Base-by-base conservation (phyloP, 768 basidiomycete genomes). In the Suillus discolor region DNA sequence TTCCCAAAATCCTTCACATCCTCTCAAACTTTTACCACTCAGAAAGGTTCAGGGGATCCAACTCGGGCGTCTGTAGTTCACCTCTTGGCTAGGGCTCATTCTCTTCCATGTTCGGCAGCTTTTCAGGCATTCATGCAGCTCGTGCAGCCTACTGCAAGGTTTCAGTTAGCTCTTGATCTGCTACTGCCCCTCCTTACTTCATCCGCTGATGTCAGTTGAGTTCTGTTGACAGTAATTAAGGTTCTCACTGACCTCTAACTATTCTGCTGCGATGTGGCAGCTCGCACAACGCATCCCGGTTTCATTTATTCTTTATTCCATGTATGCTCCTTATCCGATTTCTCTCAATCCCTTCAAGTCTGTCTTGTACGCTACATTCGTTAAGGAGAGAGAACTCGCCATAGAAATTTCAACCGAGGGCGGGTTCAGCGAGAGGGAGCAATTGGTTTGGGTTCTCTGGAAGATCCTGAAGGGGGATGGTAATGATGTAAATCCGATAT, bases 371-470 rank as follows among this genome's bases (percentile, higher is more conserved):
- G 82, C 84, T 67, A 87, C 88, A 7, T 93, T 92, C 72, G 72
- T 85, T 45, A 86, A 83, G 73, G 92, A 93, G 78, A 81, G 89
- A 70, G 86, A 87, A 70, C 79, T 81, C 71, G 90, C 91, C 25
- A 78, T 84, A 59, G 78, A 72, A 60, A 73, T 86, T 61, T 79
- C 88, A n/a, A 79, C 71, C 11, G 74, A 80, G 41, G 80, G 80
- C 62, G 82, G 84, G 34, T 81, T 82, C 65, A 82, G 85, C 64
- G 81, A 82, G 61, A 91, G 87, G 73, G 91, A 93, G 72, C 92
- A 92, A 71, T 79, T 93, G 59, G 89, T 93, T 45, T 93, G 92
- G 91, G 92, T 93, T 53, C 80, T 93, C 66, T 93, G 91, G 91
- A 93, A 93, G 78, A 90, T 93, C 64, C 79, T 93, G 63, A 91